A percentile compares a stretch with the other conserved stretches of the same genome.
phyloP scores from a whole-genome alignment of 2,329 filamentous ascomycete species.

The Xylariaceae sp. region DNA sequence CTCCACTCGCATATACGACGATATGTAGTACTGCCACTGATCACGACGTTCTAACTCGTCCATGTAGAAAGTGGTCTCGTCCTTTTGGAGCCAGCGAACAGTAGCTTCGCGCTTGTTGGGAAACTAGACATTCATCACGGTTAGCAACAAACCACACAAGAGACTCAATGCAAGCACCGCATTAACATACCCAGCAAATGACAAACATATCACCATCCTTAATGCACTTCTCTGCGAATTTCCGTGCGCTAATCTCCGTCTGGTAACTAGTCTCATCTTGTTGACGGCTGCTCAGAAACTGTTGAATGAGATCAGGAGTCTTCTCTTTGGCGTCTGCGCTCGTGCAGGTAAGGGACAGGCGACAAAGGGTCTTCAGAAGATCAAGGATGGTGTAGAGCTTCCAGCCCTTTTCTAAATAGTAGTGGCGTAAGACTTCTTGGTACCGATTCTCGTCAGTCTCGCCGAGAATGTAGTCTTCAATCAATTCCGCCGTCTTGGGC shows the following conservation, averaged over 20 bases:
- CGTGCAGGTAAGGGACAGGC: conserved; percentile 77
- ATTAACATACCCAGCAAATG: conserved; percentile 74
- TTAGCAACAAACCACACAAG: conserved; percentile 29
- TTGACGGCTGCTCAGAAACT: conserved; percentile 77
- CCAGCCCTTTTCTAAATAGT: conserved; percentile 88
- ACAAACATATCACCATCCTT: conserved; percentile 91
- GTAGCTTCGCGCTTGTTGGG: conserved; percentile 64
- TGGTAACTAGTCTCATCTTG: conserved; percentile 84
- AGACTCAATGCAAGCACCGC: neutral
- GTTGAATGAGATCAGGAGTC: conserved; percentile 80
- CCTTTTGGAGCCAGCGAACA: conserved; percentile 64
- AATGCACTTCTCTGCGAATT: conserved; percentile 85
- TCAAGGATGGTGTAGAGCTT: conserved; percentile 91
- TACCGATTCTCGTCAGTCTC: conserved; percentile 78
- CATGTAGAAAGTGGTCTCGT: conserved; percentile 75
- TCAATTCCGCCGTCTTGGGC: conserved; percentile 74
- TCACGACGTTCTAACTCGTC: conserved; percentile 81
- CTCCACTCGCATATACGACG: conserved; percentile 82
- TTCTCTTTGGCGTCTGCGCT: conserved; percentile 87
- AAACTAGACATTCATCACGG: conserved; percentile 42
- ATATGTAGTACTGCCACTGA: conserved; percentile 92
- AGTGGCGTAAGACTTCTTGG: conserved; percentile 85
- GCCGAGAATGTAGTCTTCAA: conserved; percentile 78
- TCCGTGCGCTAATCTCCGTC: conserved; percentile 82
- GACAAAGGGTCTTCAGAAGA: conserved; percentile 73